Evolutionary conservation across 2,329 filamentous ascomycete genomes (phyloP).

Genomic region (Exophiala phaeomuriformis): DNA sequence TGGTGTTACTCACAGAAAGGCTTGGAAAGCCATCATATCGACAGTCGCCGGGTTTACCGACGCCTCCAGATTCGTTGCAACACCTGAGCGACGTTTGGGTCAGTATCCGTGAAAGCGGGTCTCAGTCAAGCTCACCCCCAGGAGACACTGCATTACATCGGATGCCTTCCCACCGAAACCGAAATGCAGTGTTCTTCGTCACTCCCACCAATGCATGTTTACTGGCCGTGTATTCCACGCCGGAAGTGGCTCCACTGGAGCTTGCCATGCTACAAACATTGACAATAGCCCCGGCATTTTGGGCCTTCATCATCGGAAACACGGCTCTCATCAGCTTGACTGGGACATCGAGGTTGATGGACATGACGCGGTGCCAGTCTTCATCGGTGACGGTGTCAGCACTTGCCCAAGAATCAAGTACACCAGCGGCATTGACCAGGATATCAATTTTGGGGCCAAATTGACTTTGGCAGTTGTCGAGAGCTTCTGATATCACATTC

Average conservation of each 20-base stretch:
- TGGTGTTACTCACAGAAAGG: not conserved
- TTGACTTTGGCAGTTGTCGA: not conserved
- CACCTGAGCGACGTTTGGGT: not conserved
- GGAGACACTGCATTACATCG: slow-evolving; percentile 46
- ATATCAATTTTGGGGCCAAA: slow-evolving; percentile 31
- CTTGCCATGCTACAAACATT: slow-evolving; percentile 39
- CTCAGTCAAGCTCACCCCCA: slow-evolving; percentile 39
- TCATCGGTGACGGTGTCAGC: slow-evolving; percentile 32
- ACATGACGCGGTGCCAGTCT: slow-evolving; percentile 38
- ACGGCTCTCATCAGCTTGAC: slow-evolving; percentile 42
- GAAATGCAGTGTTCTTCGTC: slow-evolving; percentile 52
- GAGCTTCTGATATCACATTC: not conserved
- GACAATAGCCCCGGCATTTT: slow-evolving; percentile 31
- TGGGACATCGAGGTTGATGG: slow-evolving; percentile 40
- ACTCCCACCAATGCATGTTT: slow-evolving; percentile 48
- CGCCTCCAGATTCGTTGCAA: not conserved
- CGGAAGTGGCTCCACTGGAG: slow-evolving; percentile 30
- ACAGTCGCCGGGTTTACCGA: not conserved
- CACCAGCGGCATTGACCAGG: slow-evolving; percentile 42
- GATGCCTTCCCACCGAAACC: slow-evolving; percentile 50
- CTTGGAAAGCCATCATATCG: not conserved
- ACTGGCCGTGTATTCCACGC: slow-evolving; percentile 47
- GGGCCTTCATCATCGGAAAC: slow-evolving; percentile 22
- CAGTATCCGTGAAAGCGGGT: not conserved
- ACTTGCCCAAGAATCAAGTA: slow-evolving; percentile 33